Base-by-base conservation (phyloP, 176 grass and related monocot species). In the Aegilops bicornis region DNA sequence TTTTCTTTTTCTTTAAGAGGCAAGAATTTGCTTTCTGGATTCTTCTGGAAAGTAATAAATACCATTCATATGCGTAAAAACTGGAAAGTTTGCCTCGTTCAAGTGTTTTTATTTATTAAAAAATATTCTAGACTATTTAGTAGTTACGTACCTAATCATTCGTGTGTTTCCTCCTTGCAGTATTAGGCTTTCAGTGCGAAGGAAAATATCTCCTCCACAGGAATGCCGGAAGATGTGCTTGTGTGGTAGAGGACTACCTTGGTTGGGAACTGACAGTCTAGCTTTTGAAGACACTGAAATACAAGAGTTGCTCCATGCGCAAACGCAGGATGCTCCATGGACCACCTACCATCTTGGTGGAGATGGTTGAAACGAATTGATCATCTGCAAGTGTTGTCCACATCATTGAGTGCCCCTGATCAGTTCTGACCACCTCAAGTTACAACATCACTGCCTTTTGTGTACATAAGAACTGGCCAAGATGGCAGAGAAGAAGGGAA, bases 171-270 rank as follows among this genome's bases (percentile, higher is more conserved):
- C 10, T 82, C 19, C 29, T 77, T 11, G 31, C 54, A 76, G 76
- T 73, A 77, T 79, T 89, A 24, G 4, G 13, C 25, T 69, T 82
- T 86, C n/a, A 33, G 70, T 78, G 69, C 40, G 42, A 88, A 92
- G 71, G 80, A 39, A 12, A 76, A 89, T 88, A 92, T 75, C 47
- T 79, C 63, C 60, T 20, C 17, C 52, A 17, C 91, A 88, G 93
- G 85, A 92, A 98, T 98, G 93, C 88, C 81, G 87, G 90, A 98
- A 94, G 61, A 98, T 98, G 92, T 96, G 92, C 82, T 90, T 89
- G 60, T 40, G 84, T 89, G 88, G 48, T 79, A 96, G 72, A 84
- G 82, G 84, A 58, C 43, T 79, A 77, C 64, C 86, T 65, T 91
- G 37, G 73, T 56, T 84, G 73, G 33, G 29, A 58, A 79, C 73